Base-by-base conservation (phyloP, 2,329 filamentous ascomycete genomes). In the Gyromitra esculenta region DNA sequence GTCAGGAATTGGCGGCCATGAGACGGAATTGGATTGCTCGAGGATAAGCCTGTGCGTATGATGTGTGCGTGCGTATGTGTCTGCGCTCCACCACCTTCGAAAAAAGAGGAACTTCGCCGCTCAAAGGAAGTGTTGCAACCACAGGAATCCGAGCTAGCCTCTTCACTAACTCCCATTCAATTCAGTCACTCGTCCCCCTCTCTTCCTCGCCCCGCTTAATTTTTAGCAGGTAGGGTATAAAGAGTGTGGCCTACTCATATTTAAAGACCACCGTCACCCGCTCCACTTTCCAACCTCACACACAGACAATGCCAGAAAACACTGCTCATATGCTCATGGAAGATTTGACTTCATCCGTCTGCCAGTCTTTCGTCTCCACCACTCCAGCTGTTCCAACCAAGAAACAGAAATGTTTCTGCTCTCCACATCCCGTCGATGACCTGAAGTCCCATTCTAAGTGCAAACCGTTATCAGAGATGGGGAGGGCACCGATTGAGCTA, bases 401-500 rank as follows among this genome's bases (percentile, higher is more conserved):
- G 13, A 41, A 59, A 56, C 72, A 48, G 18, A 56, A 52, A 64
- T 48, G 39, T 48, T 70, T 60, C 57, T 59, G 56, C 37, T 65
- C 70, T 31, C 70, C 48, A 8, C 25, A 65, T 63, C 54, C 48
- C 9, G 21, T 39, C 25, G 57, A 48, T 60, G 45, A 54, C 21
- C 41, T 70, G 41, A 74, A 39, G 31, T n/a, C 37, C 18, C 69
- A 68, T 60, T 15, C 64, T 21, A 60, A 69, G 45, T 52, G 39
- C 41, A 69, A 57, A 45, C 52, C 72, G 31, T 21, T 77, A 39
- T 77, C 71, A n/a, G 75, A 65, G 50, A 77, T 59, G 43, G 71
- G 88, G 73, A 81, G 85, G 25, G 85, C 91, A 25, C 85, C 87
- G 35, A 84, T 94, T 52, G 92, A 94, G 85, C 88, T 83, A 77